Percentiles rank a stretch among this genome's conserved stretches.
Conservation (phyloP, 2,329 filamentous ascomycete genomes). For the Phoma sp. region DNA sequence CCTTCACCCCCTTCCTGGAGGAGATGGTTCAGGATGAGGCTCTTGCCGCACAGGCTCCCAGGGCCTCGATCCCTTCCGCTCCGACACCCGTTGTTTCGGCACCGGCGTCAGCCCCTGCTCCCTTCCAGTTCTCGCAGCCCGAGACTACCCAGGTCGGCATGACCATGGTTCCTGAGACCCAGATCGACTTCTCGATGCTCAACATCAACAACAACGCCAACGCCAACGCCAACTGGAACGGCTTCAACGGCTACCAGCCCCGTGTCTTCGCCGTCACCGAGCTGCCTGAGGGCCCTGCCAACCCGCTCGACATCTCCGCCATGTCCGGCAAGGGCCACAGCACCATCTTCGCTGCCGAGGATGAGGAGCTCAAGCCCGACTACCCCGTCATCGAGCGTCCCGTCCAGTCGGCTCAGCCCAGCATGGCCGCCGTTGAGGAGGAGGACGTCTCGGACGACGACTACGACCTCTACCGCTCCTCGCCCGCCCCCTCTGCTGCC, state of each 20-base stretch:
- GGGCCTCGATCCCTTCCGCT: slow-evolving; percentile 34
- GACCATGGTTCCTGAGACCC: slow-evolving; percentile 81
- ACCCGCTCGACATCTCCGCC: slow-evolving; percentile 63
- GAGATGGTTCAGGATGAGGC: slow-evolving; percentile 49
- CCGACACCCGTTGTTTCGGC: slow-evolving; percentile 39
- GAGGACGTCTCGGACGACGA: slow-evolving; percentile 63
- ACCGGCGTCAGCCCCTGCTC: slow-evolving; percentile 59
- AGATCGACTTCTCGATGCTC: slow-evolving; percentile 75
- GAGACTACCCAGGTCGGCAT: slow-evolving; percentile 72
- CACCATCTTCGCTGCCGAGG: slow-evolving; percentile 41
- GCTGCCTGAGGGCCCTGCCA: slow-evolving; percentile 67
- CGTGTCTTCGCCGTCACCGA: slow-evolving; percentile 77
- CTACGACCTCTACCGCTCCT: slow-evolving; percentile 65
- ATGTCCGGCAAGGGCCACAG: slow-evolving; percentile 72
- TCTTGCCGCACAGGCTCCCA: slow-evolving; percentile 40
- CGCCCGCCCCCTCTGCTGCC: slow-evolving; percentile 36
- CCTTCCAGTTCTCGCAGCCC: slow-evolving; percentile 53
- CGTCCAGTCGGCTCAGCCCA: slow-evolving; percentile 29
- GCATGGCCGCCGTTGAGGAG: slow-evolving; percentile 23
- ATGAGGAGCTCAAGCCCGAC: slow-evolving; percentile 57
- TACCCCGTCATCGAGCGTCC: slow-evolving; percentile 56
- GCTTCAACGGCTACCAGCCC: slow-evolving; percentile 60
- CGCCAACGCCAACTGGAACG: slow-evolving; percentile 53
- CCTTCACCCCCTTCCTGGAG: slow-evolving; percentile 55
- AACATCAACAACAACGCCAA: slow-evolving; percentile 58